Conservation (phyloP, 2,329 filamentous ascomycete genomes). For the Fusarium heterosporum region DNA sequence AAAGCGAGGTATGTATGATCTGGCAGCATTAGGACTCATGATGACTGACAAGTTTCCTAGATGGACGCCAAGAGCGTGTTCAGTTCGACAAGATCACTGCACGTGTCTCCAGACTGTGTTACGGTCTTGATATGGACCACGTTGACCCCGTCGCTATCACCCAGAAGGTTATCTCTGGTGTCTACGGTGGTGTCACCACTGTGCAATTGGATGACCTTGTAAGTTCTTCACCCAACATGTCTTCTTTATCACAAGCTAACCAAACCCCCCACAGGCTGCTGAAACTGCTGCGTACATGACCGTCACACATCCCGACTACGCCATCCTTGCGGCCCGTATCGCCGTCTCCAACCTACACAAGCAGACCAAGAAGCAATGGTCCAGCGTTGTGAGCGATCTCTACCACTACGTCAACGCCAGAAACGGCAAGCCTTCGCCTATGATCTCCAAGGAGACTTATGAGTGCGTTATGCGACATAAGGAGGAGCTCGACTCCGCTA, state of each 20-base stretch:
- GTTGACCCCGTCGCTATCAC: slow-evolving; percentile 98
- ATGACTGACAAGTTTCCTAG: slow-evolving; percentile 62
- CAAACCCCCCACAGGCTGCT: slow-evolving; percentile 74
- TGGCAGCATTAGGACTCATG: slow-evolving; percentile 1
- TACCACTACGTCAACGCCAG: slow-evolving; percentile 97
- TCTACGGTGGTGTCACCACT: slow-evolving; percentile 98
- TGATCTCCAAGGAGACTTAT: slow-evolving; percentile 94
- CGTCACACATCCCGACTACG: slow-evolving; percentile 98
- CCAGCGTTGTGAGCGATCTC: slow-evolving; percentile 91
- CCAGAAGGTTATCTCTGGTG: slow-evolving; percentile 98
- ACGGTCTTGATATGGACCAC: slow-evolving; percentile 93
- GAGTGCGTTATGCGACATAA: slow-evolving; percentile 95
- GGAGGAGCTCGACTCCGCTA: slow-evolving; percentile 97
- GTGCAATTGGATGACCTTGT: slow-evolving; percentile 97
- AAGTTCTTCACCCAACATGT: slow-evolving; percentile 55
- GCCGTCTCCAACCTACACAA: slow-evolving; percentile 99
- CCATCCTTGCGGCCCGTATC: slow-evolving; percentile 97
- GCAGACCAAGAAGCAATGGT: slow-evolving; percentile 99
- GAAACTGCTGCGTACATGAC: slow-evolving; percentile 99
- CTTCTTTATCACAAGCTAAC: slow-evolving; percentile 15
- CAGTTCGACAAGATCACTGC: slow-evolving; percentile 99
- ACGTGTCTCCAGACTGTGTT: slow-evolving; percentile 96
- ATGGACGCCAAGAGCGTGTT: slow-evolving; percentile 99
- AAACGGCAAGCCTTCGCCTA: slow-evolving; percentile 84
- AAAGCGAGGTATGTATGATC: slow-evolving; percentile 67